These are phyloP conservation scores for Moesziomyces sp. DNA, from an alignment of 1,284 basidiomycete genomes.

Conservation along the genomic window DNA sequence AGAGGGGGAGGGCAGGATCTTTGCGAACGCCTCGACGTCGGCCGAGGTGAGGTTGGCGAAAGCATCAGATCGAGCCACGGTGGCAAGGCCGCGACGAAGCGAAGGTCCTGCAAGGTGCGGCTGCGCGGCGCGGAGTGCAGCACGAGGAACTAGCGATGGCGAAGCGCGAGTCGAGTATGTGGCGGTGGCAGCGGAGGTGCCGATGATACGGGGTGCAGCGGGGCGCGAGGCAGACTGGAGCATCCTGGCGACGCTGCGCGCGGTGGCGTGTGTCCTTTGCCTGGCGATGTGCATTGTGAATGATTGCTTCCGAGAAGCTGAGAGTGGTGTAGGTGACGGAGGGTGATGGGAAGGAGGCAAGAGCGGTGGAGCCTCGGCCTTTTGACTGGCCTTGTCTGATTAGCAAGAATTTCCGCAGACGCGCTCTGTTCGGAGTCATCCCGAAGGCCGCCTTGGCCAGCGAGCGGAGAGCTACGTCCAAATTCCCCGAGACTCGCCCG, in stretches of 20 bases:
- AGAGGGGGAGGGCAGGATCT: slow-evolving; percentile 69
- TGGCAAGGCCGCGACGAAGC: slow-evolving; percentile 53
- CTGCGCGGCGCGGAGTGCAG: not conserved
- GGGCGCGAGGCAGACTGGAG: slow-evolving; percentile 13
- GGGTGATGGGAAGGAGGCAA: not conserved
- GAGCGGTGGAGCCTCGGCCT: not conserved
- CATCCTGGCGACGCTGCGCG: slow-evolving; percentile 19
- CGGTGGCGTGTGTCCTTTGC: slow-evolving; percentile 24
- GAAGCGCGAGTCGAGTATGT: slow-evolving; percentile 17
- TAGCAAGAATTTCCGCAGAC: slow-evolving; percentile 14
- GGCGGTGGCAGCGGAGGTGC: slow-evolving; percentile 21
- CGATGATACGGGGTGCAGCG: slow-evolving; percentile 22
- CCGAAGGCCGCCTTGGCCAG: slow-evolving; percentile 1
- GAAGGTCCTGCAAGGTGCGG: not conserved
- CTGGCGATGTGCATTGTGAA: slow-evolving; percentile 18
- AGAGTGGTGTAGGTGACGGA: not conserved
- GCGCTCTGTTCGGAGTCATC: slow-evolving; percentile 28
- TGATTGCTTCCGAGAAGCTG: not conserved
- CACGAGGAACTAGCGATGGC: slow-evolving; percentile 1
- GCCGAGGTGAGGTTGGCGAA: slow-evolving; percentile 70
- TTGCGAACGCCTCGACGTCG: slow-evolving; percentile 70
- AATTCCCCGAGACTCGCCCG: slow-evolving; percentile 12
- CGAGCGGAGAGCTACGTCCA: slow-evolving; percentile 1
- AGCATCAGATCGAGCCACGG: slow-evolving; percentile 72
- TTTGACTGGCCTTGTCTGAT: not conserved